Evolutionary conservation across 2,329 filamentous ascomycete species (phyloP).

Genomic region (Venturia nashicola): DNA sequence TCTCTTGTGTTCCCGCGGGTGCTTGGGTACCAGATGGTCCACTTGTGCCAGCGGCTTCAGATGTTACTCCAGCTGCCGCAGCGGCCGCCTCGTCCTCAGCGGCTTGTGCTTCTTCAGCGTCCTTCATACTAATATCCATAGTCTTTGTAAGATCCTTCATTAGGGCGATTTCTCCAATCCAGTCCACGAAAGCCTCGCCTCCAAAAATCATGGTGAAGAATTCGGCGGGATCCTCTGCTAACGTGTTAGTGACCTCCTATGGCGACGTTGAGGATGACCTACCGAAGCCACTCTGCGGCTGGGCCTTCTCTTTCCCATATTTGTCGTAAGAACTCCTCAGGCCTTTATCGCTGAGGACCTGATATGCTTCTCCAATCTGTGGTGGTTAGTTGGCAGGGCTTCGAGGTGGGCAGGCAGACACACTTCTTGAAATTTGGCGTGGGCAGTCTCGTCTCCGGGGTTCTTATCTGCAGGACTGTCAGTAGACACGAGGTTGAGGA

Average conservation of each 20-base stretch:
- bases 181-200: slow-evolving; percentile 87
- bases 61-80: slow-evolving; percentile 37
- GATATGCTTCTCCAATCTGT: slow-evolving; percentile 58
- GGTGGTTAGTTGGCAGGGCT: slow-evolving; percentile 8
- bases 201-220: slow-evolving; percentile 99
- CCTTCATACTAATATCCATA: slow-evolving; percentile 92
- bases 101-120: slow-evolving; percentile 58
- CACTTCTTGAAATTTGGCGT: slow-evolving; percentile 88
- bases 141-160: slow-evolving; percentile 98
- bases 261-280: slow-evolving; percentile 15
- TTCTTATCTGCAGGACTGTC: slow-evolving; percentile 65
- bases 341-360: slow-evolving; percentile 77
- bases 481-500: slow-evolving; percentile 8
- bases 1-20: slow-evolving; percentile 14
- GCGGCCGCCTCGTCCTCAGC: slow-evolving; percentile 46
- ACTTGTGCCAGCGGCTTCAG: slow-evolving; percentile 17
- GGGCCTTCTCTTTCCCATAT: slow-evolving; percentile 88
- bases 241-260: slow-evolving; percentile 6
- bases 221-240: slow-evolving; percentile 71
- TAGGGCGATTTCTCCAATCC: slow-evolving; percentile 94
- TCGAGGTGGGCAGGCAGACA: slow-evolving; percentile 13
- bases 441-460: slow-evolving; percentile 84
- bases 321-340: slow-evolving; percentile 91
- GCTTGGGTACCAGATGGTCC: slow-evolving; percentile 11
- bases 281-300: slow-evolving; percentile 84